Evolutionary conservation across 495 filamentous ascomycete genomes (phyloP).

Genomic region (Hypoxylon rickii): DNA sequence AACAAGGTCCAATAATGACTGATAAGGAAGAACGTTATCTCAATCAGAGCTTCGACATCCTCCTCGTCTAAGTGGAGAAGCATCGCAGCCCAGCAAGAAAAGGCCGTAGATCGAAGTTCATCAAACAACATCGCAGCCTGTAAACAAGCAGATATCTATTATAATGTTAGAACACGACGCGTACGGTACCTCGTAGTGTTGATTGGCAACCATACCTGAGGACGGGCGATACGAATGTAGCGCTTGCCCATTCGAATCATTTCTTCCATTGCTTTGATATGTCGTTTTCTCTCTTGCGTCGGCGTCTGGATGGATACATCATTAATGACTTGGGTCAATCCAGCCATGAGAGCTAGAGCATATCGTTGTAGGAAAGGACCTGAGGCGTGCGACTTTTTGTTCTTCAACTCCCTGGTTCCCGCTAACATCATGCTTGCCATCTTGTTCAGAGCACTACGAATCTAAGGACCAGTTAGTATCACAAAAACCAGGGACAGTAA

Average conservation of each 20-base stretch:
- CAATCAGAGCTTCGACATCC: conserved; percentile 76
- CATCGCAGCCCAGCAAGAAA: conserved; percentile 82
- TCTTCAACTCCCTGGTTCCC: conserved; percentile 51
- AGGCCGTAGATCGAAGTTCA: conserved; percentile 73
- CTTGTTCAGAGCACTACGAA: conserved; percentile 65
- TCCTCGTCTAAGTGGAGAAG: conserved; percentile 72
- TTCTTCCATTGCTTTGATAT: conserved; percentile 80
- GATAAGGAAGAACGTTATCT: conserved; percentile 86
- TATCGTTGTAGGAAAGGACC: conserved; percentile 85
- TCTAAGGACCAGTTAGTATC: conserved; percentile 43
- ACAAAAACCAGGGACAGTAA: conserved; percentile 1
- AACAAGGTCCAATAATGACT: conserved; percentile 78
- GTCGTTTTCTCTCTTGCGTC: conserved; percentile 71
- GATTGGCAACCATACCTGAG: conserved; percentile 67
- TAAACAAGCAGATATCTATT: conserved; percentile 82
- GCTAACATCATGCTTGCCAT: conserved; percentile 68
- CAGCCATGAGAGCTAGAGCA: conserved; percentile 84
- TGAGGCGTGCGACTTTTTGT: conserved; percentile 60
- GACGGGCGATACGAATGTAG: conserved; percentile 75
- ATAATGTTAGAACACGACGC: conserved; percentile 5
- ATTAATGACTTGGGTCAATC: conserved; percentile 81
- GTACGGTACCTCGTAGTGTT: background rate
- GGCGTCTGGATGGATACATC: conserved; percentile 62
- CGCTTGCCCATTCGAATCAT: conserved; percentile 76
- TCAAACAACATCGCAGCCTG: conserved; percentile 77